Conservation (phyloP, 129 eudicot species). For the Dittrichia graveolens region DNA sequence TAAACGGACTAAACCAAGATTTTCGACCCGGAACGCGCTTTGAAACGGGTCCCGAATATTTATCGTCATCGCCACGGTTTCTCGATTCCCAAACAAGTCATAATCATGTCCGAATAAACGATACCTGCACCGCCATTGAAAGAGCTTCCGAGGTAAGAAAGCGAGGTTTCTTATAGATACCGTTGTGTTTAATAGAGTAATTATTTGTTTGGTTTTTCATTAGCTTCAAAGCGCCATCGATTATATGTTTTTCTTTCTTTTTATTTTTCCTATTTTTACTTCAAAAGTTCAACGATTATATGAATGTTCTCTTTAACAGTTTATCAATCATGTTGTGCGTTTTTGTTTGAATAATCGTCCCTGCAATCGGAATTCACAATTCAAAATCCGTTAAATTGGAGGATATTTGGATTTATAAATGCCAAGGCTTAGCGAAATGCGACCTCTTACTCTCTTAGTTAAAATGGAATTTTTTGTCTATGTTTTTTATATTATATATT, state of each 20-base stretch:
- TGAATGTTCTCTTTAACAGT: neutral
- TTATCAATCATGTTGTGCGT: conserved; percentile 10
- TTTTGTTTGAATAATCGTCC: neutral
- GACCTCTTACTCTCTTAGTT: neutral
- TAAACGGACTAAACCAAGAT: conserved; percentile 2
- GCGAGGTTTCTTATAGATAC: conserved; percentile 16
- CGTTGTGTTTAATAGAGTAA: neutral
- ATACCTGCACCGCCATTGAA: conserved; percentile 33
- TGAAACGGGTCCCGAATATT: neutral
- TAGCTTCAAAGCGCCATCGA: neutral
- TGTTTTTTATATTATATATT: neutral
- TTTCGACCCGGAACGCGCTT: neutral
- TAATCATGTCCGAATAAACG: conserved; percentile 26
- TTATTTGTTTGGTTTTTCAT: neutral
- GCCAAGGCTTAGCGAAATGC: neutral
- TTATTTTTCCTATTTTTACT: neutral
- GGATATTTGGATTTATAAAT: conserved; percentile 3
- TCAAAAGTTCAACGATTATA: neutral
- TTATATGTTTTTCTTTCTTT: neutral
- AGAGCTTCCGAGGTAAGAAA: conserved; percentile 15
- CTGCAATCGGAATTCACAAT: conserved; percentile 15
- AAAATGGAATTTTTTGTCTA: neutral
- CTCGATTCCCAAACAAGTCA: conserved; percentile 15
- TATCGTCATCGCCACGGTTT: conserved; percentile 2
- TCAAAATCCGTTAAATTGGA: conserved; percentile 2